These are phyloP conservation scores for Claviceps maximensis DNA, from an alignment of 2,329 filamentous ascomycete species.

Conservation along the genomic window DNA sequence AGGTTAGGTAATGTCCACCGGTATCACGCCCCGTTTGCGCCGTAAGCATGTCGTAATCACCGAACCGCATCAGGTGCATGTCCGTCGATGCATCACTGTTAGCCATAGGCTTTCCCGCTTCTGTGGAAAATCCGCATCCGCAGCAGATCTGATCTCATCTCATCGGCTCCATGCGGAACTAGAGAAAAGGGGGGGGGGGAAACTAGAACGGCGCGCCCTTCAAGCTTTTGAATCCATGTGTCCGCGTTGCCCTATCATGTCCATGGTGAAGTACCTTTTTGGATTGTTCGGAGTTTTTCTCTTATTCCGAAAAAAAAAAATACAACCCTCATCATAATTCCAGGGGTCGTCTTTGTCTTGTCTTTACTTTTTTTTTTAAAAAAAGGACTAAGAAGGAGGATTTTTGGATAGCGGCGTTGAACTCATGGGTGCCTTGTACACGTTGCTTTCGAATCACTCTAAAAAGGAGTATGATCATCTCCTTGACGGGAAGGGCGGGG, in stretches of 20 bases:
- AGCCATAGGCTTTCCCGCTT: slow-evolving; percentile 16
- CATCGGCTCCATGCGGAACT: not conserved
- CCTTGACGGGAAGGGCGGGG: no score
- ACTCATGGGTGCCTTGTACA: no score
- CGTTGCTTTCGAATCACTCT: no score
- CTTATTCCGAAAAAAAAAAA: no score
- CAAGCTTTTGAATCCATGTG: not conserved
- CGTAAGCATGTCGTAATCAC: not conserved
- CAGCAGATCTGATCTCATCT: not conserved
- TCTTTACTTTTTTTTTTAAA: no score
- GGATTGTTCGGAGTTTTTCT: not conserved
- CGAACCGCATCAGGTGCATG: slow-evolving; percentile 10
- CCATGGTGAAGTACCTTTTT: not conserved
- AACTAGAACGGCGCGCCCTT: not conserved
- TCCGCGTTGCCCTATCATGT: not conserved
- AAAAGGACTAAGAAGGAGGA: no score
- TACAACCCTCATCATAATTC: no score
- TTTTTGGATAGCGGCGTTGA: no score
- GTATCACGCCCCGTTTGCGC: not conserved
- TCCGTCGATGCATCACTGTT: slow-evolving; percentile 6
- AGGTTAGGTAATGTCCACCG: not conserved
- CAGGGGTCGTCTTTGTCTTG: not conserved
- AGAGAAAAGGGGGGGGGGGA: not conserved
- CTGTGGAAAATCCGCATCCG: no score
- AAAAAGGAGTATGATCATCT: no score